These are phyloP conservation scores for Lactarius quietus DNA, from an alignment of 768 basidiomycete species.

Conservation along the genomic window DNA sequence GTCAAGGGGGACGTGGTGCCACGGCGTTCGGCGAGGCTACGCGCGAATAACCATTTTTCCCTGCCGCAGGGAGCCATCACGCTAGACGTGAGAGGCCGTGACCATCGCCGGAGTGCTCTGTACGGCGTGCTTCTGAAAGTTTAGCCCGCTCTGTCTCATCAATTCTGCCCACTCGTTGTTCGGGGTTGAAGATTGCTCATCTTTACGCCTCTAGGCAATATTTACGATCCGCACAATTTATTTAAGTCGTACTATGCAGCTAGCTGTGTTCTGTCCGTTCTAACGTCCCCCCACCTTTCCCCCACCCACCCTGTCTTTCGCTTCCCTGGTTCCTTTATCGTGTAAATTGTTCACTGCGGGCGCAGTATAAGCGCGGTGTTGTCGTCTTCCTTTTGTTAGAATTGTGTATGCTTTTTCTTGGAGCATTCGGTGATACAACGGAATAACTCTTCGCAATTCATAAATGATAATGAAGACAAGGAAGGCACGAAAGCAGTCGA, in stretches of 20 bases:
- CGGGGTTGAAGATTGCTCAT: constrained; percentile 19
- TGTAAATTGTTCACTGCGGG: neutral
- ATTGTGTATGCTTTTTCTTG: constrained; percentile 20
- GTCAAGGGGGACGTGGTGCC: constrained; percentile 9
- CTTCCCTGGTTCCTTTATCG: neutral
- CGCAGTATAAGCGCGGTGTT: neutral
- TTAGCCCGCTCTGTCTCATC: constrained; percentile 2
- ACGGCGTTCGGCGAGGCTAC: constrained; percentile 22
- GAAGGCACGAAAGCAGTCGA: neutral
- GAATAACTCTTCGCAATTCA: neutral
- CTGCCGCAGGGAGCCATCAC: neutral
- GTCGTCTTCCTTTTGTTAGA: neutral
- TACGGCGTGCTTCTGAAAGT: constrained; percentile 12
- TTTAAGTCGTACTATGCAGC: constrained; percentile 4
- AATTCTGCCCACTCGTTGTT: constrained; percentile 2
- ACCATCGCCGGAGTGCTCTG: constrained; percentile 9
- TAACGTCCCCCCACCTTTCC: neutral
- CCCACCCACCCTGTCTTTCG: neutral
- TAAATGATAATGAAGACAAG: neutral
- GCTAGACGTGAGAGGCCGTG: neutral
- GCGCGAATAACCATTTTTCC: neutral
- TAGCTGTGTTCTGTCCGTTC: neutral
- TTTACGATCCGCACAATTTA: constrained; percentile 16
- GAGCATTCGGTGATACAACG: neutral
- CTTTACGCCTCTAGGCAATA: constrained; percentile 18